phyloP scores from a whole-genome alignment of 2,329 filamentous ascomycete species.

The Paracoccidioides lutzii region DNA sequence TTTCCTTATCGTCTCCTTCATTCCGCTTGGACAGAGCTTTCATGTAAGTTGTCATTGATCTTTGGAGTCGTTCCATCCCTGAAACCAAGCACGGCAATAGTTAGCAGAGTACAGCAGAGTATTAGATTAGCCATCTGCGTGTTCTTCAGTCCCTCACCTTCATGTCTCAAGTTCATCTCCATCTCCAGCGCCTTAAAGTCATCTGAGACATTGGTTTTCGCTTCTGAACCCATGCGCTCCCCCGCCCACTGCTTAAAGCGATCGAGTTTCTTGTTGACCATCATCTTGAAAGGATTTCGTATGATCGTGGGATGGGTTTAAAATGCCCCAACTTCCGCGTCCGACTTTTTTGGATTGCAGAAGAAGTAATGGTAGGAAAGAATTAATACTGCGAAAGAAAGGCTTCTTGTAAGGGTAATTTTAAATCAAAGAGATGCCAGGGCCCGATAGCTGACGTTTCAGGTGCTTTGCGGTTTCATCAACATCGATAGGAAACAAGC shows the following conservation, averaged over 20 bases:
- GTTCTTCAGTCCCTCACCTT: constrained; percentile 44
- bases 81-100: constrained; percentile 4
- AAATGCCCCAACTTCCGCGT: not conserved
- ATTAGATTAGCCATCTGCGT: not conserved
- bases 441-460: not conserved
- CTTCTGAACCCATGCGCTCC: constrained; percentile 87
- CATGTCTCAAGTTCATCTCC: constrained; percentile 80
- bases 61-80: constrained; percentile 87
- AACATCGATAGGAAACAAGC: not conserved
- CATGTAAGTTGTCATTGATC: constrained; percentile 71
- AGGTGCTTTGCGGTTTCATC: not conserved
- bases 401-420: too few species aligned
- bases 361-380: not conserved
- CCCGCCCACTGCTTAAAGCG: constrained; percentile 96
- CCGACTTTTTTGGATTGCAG: not conserved
- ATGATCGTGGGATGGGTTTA: not conserved
- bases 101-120: constrained; percentile 9
- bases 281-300: constrained; percentile 31
- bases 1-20: constrained; percentile 79
- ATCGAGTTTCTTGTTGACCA: constrained; percentile 77
- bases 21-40: constrained; percentile 77
- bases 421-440: not conserved
- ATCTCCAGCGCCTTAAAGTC: constrained; percentile 82
- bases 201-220: constrained; percentile 74
- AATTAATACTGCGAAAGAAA: not conserved